Evolutionary conservation across 169 alveolate species (phyloP), one percentile per base, ranked within the genome.

Genomic region (Miamiensis avidus): DNA sequence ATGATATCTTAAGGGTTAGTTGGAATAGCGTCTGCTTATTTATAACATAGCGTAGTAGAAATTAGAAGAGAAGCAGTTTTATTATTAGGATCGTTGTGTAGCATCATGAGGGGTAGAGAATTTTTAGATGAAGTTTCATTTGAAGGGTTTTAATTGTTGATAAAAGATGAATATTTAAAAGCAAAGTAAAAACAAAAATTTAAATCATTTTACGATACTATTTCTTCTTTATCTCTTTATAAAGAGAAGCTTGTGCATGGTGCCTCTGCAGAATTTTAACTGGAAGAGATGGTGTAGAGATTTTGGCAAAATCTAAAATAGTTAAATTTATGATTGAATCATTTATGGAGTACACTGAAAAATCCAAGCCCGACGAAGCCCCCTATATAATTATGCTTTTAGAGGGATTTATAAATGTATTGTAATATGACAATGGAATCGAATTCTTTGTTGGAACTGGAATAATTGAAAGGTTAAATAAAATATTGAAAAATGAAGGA

Each of bases 31-130:
- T 81, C 92, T 29, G 89, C 92, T 49, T 85, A 85, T 69, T 73
- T 92, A 15, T 81, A 85, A n/a, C 91, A 90, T 72, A 81, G 73
- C 30, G 86, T 78, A 31, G 76, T 82, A 78, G 94, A 92, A 74
- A 93, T 92, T 0, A 88, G 96, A 86, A 89, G 91, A 75, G 83
- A 92, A 74, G 96, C 96, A 29, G 96, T 93, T 0, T 79, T 90
- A 16, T 82, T 92, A 49, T 84, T 92, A 25, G 93, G 94, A 0
- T 88, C 92, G 4, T 92, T 92, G 64, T 89, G 88, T 1, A 32
- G 86, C 28, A 81, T 88, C 31, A 87, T 76, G 87, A 88, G 96
- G 84, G 96, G 93, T 28, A 85, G 96, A 88, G 91, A 92, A 75
- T 28, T 87, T 28, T 85, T 92, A 30, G 69, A 65, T 31, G 90